A percentile compares a stretch with the other conserved stretches of the same genome.
Evolutionary conservation across 345 rosid genomes (phyloP).

Genomic region (Euphorbia lathyris): DNA sequence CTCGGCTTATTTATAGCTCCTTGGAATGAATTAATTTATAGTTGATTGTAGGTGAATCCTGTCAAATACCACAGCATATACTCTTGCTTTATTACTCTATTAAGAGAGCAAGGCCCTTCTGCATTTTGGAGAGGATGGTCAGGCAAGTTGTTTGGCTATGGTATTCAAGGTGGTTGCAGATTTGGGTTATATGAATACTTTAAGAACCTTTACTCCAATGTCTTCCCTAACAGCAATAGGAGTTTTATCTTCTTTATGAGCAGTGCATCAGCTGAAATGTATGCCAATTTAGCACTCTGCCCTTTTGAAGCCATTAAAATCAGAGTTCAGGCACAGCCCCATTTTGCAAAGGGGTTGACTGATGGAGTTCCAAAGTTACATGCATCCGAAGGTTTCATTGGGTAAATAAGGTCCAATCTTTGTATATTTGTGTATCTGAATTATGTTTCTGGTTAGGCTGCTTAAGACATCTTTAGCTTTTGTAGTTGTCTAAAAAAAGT

Average conservation of each 20-base stretch:
- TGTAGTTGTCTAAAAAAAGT: no score
- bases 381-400: conserved; percentile 50
- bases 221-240: conserved; percentile 37
- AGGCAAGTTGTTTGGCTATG: conserved; percentile 56
- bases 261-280: conserved; percentile 63
- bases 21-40: no score
- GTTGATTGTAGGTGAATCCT: conserved; percentile 49
- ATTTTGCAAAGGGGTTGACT: conserved; percentile 51
- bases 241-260: conserved; percentile 56
- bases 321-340: conserved; percentile 55
- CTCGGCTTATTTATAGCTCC: no score
- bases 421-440: background rate
- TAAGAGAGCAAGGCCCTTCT: conserved; percentile 50
- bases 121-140: conserved; percentile 69
- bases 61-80: conserved; percentile 46
- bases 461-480: no score
- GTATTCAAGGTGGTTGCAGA: conserved; percentile 64
- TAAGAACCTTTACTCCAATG: conserved; percentile 49
- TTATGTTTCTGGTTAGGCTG: no score
- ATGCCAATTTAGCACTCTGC: conserved; percentile 53
- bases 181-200: conserved; percentile 57
- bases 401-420: conserved; percentile 25
- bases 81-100: conserved; percentile 41
- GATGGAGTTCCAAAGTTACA: conserved; percentile 58
- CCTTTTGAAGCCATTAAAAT: conserved; percentile 68